Evolutionary conservation across 805 yeast species (phyloP), one percentile per base, ranked within the genome.

Genomic region (Cyberlindnera xylosilytica): DNA sequence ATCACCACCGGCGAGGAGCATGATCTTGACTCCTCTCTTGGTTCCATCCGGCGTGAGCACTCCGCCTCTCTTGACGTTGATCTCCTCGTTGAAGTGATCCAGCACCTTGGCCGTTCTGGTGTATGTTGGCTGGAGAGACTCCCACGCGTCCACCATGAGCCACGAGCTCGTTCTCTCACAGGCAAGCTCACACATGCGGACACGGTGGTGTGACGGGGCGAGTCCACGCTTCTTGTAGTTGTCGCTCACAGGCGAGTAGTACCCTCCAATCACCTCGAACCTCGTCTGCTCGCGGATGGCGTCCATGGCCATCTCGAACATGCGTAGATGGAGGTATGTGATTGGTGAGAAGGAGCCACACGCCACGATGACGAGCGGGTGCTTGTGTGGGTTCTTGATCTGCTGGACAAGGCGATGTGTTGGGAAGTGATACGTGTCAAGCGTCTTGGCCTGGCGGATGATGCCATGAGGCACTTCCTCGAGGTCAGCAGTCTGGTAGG

Each of bases 91-190:
- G 66, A 93, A 93, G 64, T 93, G 99, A 62, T 93, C 99, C 58
- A 93, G 73, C 6, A 93, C 99, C 41, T 88, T 76, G 2, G 98
- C 97, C 0, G 99, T 93, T 52, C 99, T 76, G 20, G 96, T 88
- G 63, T 93, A 93, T 35, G 80, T 74, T 1, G 87, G 86, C 64
- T 93, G 99, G 46, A 93, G 70, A 3, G 95, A 83, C 67, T 93
- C 99, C 99, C 99, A 93, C 1, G 98, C 97, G 63, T 93, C 99
- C 22, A 93, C 99, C 99, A 93, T 93, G 30, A 93, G 73, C 99
- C 99, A 93, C 20, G 91, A 81, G 4, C 93, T 81, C 0, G 99
- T 93, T 57, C 99, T 74, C 61, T 93, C 99, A 64, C 99, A 90
- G 0, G 97, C 98, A 58, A 93, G 72, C 62, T 93, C 99, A 65